Percentiles rank a stretch among this genome's conserved stretches.
These are phyloP conservation scores for Phymatotrichopsis omnivora DNA, from an alignment of 2,329 filamentous ascomycete genomes.

Conservation along the genomic window DNA sequence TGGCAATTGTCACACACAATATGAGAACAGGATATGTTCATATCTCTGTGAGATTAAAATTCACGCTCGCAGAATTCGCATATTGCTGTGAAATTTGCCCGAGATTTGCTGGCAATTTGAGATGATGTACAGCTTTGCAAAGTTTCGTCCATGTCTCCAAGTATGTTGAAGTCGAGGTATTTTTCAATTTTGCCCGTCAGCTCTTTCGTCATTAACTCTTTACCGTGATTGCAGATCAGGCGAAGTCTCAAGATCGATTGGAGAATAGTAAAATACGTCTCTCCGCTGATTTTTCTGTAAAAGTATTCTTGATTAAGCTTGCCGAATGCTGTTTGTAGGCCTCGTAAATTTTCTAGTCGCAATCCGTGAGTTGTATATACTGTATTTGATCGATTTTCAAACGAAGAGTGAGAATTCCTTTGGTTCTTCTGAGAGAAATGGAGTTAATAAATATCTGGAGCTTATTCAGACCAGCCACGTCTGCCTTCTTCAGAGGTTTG, in stretches of 20 bases:
- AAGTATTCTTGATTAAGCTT: slow-evolving; percentile 6
- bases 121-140: not conserved
- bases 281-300: not conserved
- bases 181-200: not conserved
- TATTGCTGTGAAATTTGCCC: not conserved
- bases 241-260: slow-evolving; percentile 24
- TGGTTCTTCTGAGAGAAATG: slow-evolving; percentile 34
- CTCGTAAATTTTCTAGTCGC: slow-evolving; percentile 10
- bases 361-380: slow-evolving; percentile 15
- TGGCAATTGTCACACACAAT: not conserved
- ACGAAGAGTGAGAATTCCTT: slow-evolving; percentile 22
- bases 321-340: slow-evolving; percentile 10
- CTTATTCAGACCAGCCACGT: slow-evolving; percentile 20
- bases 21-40: slow-evolving; percentile 4
- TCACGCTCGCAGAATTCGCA: slow-evolving; percentile 4
- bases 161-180: not conserved
- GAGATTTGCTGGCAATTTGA: not conserved
- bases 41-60: not conserved
- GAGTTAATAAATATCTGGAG: slow-evolving; percentile 31
- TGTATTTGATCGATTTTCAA: slow-evolving; percentile 8
- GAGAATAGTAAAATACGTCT: slow-evolving; percentile 13
- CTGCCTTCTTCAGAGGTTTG: slow-evolving; percentile 26
- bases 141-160: not conserved
- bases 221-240: slow-evolving; percentile 25
- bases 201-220: slow-evolving; percentile 7